These are phyloP conservation scores for Rheum nobile DNA, from an alignment of 148 eudicot genomes.

Conservation along the genomic window DNA sequence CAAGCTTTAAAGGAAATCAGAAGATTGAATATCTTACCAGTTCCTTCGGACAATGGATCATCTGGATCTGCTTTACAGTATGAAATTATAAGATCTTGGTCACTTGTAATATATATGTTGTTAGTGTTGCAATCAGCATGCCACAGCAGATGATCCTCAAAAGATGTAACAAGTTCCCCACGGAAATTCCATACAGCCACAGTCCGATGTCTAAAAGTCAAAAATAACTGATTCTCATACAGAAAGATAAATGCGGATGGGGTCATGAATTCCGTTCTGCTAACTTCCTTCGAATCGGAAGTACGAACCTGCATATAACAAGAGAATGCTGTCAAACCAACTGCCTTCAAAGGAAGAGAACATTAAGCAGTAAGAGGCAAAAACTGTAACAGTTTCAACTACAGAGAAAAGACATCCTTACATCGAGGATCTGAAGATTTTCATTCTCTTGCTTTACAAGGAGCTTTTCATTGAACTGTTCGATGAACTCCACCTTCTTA, in stretches of 20 bases:
- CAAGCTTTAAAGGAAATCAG: not conserved
- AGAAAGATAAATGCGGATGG: constrained; percentile 96
- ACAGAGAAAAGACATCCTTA: constrained; percentile 21
- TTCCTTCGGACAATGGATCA: constrained; percentile 61
- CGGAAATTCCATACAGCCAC: constrained; percentile 98
- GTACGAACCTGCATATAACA: constrained; percentile 55
- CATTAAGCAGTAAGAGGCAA: not conserved
- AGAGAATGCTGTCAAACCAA: not conserved
- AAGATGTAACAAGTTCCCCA: constrained; percentile 94
- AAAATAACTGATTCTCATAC: constrained; percentile 85
- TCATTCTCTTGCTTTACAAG: constrained; percentile 97
- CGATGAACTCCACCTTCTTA: constrained; percentile 95
- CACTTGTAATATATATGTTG: constrained; percentile 93
- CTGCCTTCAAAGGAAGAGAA: not conserved
- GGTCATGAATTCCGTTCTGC: constrained; percentile 86
- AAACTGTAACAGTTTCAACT: not conserved
- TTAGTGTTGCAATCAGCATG: constrained; percentile 98
- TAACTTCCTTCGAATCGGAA: constrained; percentile 77
- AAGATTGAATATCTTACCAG: constrained; percentile 30
- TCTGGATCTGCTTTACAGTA: constrained; percentile 91
- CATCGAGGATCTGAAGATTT: constrained; percentile 94
- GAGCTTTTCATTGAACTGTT: constrained; percentile 96
- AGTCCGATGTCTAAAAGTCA: constrained; percentile 82
- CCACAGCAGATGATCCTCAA: constrained; percentile 97
- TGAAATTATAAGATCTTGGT: constrained; percentile 95